Base-by-base conservation (phyloP, 129 eudicot species). In the Erigeron canadensis region DNA sequence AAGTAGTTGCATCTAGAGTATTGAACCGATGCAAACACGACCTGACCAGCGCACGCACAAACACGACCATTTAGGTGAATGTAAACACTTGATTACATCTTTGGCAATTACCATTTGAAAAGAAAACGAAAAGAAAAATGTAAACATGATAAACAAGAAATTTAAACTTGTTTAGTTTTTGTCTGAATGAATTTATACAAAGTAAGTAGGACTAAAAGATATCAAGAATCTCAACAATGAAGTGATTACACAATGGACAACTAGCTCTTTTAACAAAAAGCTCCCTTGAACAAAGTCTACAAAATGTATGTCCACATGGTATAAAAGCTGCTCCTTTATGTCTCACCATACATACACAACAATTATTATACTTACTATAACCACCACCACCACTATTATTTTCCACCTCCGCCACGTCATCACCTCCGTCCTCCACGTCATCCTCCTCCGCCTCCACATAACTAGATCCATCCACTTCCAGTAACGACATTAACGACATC, bases 241-340 rank as follows among this genome's bases (percentile, higher is more conserved):
- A 79, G 70, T 77, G 81, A 73, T 87, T 94, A 84, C 99, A 94
- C 71, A 89, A 84, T 1, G 99, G 99, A 79, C 99, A 94, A 70
- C 84, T 84, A 10, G 90, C 96, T 61, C 87, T 84, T 68, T 87
- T 84, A 13, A 86, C 96, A 76, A 75, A 86, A 37, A 94, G 76
- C 86, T 94, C 99, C 69, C 93, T 84, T 1, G 99, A 94, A 55
- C 99, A 94, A 41, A 86, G 69, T 79, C 97, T 82, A 81, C 99
- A 94, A 62, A 87, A 94, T 0, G 99, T 87, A 73, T 94, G 99
- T 0, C 99, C 99, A 80, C 99, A 94, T 9, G 97, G 99, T 57
- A 83, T 81, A 77, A 90, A 90, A 51, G 97, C 97, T 61, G 96
- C 84, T 5, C 99, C 97, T 72, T 88, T 94, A 69, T 90, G 90